A percentile compares a stretch with the other conserved stretches of the same genome.
phyloP scores from a whole-genome alignment of 164 flowering plant genomes.

The Saururus chinensis region DNA sequence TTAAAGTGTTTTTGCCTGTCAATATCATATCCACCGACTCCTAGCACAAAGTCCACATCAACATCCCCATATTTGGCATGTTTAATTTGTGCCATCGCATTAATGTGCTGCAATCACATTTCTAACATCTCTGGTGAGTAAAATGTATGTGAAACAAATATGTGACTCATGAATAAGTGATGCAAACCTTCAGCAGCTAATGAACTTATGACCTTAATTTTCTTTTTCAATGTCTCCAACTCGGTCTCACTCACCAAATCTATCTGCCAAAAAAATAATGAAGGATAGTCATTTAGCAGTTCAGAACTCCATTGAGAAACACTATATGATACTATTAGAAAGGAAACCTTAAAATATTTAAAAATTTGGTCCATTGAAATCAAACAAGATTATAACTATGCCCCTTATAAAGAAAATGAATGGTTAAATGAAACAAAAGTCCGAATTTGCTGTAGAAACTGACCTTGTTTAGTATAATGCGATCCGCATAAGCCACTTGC shows the following conservation, averaged over 20 bases:
- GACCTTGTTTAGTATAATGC: constrained; percentile 89
- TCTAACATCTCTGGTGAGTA: neutral
- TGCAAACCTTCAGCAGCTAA: neutral
- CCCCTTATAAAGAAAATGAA: too few relatives aligned
- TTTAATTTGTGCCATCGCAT: constrained; percentile 80
- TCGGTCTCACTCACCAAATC: constrained; percentile 74
- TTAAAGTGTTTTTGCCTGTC: constrained; percentile 42
- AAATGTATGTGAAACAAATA: neutral
- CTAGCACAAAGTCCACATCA: constrained; percentile 88
- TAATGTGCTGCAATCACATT: constrained; percentile 53
- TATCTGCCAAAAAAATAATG: constrained; percentile 39
- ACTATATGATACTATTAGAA: neutral
- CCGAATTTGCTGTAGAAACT: neutral
- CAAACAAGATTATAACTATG: neutral
- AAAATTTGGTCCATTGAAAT: neutral
- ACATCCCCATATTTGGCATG: constrained; percentile 71
- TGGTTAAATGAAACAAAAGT: too few relatives aligned
- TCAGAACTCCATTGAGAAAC: neutral
- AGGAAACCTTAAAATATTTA: neutral
- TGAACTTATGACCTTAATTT: constrained; percentile 49
- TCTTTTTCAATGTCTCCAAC: constrained; percentile 39
- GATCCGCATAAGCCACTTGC: constrained; percentile 97
- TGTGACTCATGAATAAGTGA: neutral
- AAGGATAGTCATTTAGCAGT: too few relatives aligned
- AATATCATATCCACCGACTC: constrained; percentile 97